Evolutionary conservation across 2,329 filamentous ascomycete genomes (phyloP), one percentile per base, ranked within the genome.

Genomic region (Calonectria leucothoes): DNA sequence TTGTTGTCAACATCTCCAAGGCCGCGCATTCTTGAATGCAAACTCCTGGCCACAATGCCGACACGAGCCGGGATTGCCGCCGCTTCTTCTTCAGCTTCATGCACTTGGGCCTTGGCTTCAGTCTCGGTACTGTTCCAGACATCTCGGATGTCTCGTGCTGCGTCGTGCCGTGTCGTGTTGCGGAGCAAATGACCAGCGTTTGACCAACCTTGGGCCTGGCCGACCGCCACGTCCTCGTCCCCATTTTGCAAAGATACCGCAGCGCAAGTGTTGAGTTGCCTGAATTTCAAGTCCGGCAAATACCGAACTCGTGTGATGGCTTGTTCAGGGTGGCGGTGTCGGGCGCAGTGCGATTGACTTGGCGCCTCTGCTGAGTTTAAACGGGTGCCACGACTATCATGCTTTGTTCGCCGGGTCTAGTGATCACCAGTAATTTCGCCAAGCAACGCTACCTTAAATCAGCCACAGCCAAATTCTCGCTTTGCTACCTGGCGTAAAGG

Each of bases 331-430:
- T 25, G 55, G 49, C 49, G 49, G 25, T 23, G 55, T 17, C 55
- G 55, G 55, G 55, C 55, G 55, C 25, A 61, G 20, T 39, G 23
- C 55, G 14, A 39, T 23, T 39, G 35, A 61, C 55, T 39, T 61
- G 35, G 55, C 55, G 37, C 55, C 55, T 61, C 52, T 35, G 14
- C 55, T 39, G 55, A 61, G 55, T 37, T 61, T 61, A 61, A 61
- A 61, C 7, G 23, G 55, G 15, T 14, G 51, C 55, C 55, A 61
- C 33, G 23, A 27, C 55, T 27, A 25, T 23, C 33, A 61, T 61
- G 29, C 55, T 35, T 61, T 61, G 14, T 27, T 61, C 10, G 55
- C 23, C 15, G 33, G 33, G 31, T 35, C 55, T 8, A 61, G 27
- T 61, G 12, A 3, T 23, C 10, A 15, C 35, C 14, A n/a, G 55